Conservation (phyloP, 371 early-diverging fungal genomes). For the Lichtheimia ornata region DNA sequence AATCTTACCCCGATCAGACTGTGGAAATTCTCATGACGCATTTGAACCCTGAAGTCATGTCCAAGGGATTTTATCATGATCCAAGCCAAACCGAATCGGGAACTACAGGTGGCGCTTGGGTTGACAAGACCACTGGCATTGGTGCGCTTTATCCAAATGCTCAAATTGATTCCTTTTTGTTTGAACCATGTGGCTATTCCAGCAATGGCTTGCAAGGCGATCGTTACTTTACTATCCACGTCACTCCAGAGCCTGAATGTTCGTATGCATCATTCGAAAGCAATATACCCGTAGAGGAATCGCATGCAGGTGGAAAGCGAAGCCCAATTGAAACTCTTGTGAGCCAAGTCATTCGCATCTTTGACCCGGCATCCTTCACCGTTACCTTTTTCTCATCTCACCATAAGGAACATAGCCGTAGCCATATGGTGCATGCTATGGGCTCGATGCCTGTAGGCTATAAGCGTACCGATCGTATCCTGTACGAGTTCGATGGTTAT, state of each 20-base stretch:
- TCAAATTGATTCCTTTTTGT: constrained; percentile 82
- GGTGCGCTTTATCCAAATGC: constrained; percentile 77
- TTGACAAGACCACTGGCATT: constrained; percentile 79
- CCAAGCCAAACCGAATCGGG: constrained; percentile 46
- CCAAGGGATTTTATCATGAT: constrained; percentile 66
- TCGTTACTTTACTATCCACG: constrained; percentile 93
- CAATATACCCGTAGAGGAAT: constrained; percentile 70
- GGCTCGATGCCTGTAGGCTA: constrained; percentile 55
- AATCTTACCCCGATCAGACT: constrained; percentile 76
- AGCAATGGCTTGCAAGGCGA: constrained; percentile 81
- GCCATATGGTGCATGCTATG: constrained; percentile 49
- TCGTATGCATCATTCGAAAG: constrained; percentile 98
- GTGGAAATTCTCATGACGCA: constrained; percentile 96
- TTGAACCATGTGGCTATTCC: constrained; percentile 94
- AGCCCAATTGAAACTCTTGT: constrained; percentile 52
- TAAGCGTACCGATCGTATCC: constrained; percentile 67
- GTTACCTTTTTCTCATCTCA: constrained; percentile 83
- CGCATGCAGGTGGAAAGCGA: constrained; percentile 18
- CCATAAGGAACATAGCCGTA: constrained; percentile 43
- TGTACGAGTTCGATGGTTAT: constrained; percentile 83
- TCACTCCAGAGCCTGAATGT: constrained; percentile 94
- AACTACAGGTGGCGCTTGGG: constrained; percentile 60
- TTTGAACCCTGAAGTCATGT: constrained; percentile 76
- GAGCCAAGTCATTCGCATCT: constrained; percentile 76
- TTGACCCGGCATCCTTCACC: constrained; percentile 82